A percentile compares a stretch with the other conserved stretches of the same genome.
phyloP scores from a whole-genome alignment of 441 rosid genomes.

The Hura crepitans region DNA sequence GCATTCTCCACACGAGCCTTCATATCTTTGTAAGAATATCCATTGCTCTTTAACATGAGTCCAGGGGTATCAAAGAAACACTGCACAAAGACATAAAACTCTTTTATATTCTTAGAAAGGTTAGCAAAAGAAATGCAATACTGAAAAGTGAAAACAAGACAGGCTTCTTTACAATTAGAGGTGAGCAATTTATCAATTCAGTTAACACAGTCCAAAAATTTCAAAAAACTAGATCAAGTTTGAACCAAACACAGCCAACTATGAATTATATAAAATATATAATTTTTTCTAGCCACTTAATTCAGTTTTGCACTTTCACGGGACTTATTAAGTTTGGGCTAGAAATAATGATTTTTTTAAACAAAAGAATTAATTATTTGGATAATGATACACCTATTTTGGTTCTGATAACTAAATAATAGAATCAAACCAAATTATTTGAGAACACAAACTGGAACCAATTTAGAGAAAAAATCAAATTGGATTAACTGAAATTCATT shows the following conservation, averaged over 20 bases:
- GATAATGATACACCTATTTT: not conserved
- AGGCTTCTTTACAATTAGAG: not conserved
- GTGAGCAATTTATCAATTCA: not conserved
- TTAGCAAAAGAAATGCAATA: constrained; percentile 5
- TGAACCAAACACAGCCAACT: not conserved
- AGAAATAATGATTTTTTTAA: not conserved
- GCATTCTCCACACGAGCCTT: constrained; percentile 74
- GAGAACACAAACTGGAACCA: not conserved
- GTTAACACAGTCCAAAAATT: not conserved
- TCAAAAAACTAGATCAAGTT: not conserved
- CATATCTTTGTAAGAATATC: constrained; percentile 68
- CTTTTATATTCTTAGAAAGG: constrained; percentile 1
- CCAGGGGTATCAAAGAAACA: constrained; percentile 97
- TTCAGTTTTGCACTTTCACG: not conserved
- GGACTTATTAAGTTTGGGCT: not conserved
- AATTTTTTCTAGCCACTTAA: not conserved
- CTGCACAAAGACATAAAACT: constrained; percentile 37
- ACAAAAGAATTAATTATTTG: not conserved
- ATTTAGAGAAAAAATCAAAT: too few relatives aligned
- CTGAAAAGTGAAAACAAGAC: not conserved
- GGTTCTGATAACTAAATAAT: not conserved
- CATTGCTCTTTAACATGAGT: constrained; percentile 54
- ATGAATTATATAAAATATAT: not conserved
- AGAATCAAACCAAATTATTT: not conserved
- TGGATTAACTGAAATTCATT: too few relatives aligned